phyloP scores from a whole-genome alignment of 164 flowering plant genomes.

The Magnolia kwangsiensis region DNA sequence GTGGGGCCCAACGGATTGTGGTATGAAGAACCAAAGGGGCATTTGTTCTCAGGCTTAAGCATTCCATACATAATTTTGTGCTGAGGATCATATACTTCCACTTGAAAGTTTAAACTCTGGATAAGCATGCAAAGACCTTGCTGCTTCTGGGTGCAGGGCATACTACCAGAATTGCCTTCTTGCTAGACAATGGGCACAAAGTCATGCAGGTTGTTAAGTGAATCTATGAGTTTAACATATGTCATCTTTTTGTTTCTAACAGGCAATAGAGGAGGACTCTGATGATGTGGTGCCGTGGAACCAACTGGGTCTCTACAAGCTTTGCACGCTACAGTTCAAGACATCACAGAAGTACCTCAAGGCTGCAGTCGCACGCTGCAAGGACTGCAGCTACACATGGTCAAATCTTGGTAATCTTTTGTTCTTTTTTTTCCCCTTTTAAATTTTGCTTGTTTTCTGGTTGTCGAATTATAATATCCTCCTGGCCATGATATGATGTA shows the following conservation, averaged over 20 bases:
- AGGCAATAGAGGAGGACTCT: slow-evolving; percentile 87
- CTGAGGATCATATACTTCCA: background rate
- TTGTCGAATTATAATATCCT: no score
- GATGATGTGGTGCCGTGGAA: slow-evolving; percentile 89
- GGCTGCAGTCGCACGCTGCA: slow-evolving; percentile 64
- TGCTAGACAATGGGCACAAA: background rate
- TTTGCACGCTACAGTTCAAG: slow-evolving; percentile 66
- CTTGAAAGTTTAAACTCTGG: background rate
- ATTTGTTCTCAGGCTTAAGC: no score
- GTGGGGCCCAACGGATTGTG: no score
- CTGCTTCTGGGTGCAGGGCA: background rate
- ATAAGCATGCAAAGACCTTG: background rate
- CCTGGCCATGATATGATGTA: no score
- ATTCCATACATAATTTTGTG: background rate
- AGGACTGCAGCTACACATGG: slow-evolving; percentile 72
- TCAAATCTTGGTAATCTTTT: slow-evolving; percentile 74
- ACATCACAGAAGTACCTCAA: slow-evolving; percentile 82
- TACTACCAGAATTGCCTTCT: background rate
- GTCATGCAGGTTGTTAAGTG: background rate
- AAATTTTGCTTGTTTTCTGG: no score
- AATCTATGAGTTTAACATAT: background rate
- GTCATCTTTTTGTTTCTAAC: slow-evolving; percentile 13
- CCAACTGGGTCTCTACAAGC: slow-evolving; percentile 88
- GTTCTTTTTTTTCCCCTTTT: background rate
- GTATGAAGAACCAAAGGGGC: no score